Evolutionary conservation across 108 stramenopile genomes (phyloP), one percentile per base, ranked within the genome.

Genomic region (Fragilaria crotonensis): DNA sequence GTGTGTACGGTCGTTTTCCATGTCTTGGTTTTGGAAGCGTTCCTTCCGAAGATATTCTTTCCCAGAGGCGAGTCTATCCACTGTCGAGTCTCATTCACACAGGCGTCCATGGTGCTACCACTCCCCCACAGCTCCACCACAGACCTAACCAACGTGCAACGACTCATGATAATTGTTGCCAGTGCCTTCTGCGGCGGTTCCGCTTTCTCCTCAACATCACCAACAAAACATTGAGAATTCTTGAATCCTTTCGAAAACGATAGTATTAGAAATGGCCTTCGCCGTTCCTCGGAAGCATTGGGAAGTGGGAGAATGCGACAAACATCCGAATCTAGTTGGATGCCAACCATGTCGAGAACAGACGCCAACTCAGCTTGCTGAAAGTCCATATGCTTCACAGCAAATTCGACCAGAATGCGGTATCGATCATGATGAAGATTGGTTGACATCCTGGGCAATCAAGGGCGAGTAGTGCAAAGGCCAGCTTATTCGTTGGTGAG

Each of bases 1-100:
- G 86, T 88, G 49, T 94, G 88, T 7, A 94, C 67, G 25, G 78
- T 79, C 3, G 89, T 58, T 65, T 86, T 88, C 88, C 88, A 94
- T 18, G 73, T 63, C 25, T 77, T 58, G 9, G 52, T 45, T 44
- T 56, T 47, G 31, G 63, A 0, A 7, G 63, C 36, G 5, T 64
- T 48, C 23, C 49, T 33, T 11, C 11, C 9, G 47, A 67, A 67
- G 5, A 67, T 49, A 14, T 50, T 28, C 25, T 45, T 21, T 33
- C 64, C 71, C 19, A 62, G 11, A 45, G 47, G 2, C 30, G 28
- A 30, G 2, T 54, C 31, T 4, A 41, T 33, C 52, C 76, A 65
- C 33, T 76, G 64, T 9, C 54, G 48, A 19, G 71, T 60, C 21
- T 50, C 27, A 14, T 52, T 32, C 25, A 73, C 84, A 54, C 87